phyloP scores from a whole-genome alignment of 2,329 filamentous ascomycete species.

The Neocucurbitaria cava region DNA sequence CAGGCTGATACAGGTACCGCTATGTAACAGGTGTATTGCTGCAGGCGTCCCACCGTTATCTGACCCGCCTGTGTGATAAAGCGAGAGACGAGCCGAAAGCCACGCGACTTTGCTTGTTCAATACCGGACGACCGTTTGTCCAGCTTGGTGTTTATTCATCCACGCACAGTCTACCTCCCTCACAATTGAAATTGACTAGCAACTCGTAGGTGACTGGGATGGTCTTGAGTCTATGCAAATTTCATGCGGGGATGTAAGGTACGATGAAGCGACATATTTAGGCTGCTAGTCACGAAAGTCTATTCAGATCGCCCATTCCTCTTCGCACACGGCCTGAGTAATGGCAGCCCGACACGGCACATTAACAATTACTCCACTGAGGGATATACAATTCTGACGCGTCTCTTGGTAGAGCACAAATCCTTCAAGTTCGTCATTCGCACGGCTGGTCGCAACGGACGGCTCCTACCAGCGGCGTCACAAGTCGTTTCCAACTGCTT shows the following conservation, averaged over 20 bases:
- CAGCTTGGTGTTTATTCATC: conserved; percentile 7
- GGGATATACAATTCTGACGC: neutral
- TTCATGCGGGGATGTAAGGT: neutral
- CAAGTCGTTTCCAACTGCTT: conserved; percentile 17
- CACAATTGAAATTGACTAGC: neutral
- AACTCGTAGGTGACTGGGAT: neutral
- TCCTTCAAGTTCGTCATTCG: neutral
- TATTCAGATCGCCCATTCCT: neutral
- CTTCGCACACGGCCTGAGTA: neutral
- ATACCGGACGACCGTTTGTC: conserved; percentile 2
- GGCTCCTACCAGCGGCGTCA: conserved; percentile 24
- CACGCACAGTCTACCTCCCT: neutral
- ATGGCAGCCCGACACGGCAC: neutral
- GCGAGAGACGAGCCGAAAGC: conserved; percentile 14
- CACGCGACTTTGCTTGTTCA: conserved; percentile 12
- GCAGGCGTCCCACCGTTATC: conserved; percentile 21
- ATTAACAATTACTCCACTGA: neutral
- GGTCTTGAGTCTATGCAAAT: neutral
- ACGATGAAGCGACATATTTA: neutral
- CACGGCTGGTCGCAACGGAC: neutral
- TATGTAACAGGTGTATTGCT: conserved; percentile 20
- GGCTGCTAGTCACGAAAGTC: neutral
- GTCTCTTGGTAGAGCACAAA: neutral
- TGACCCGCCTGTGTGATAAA: conserved; percentile 11
- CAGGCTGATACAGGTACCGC: conserved; percentile 41